These are phyloP conservation scores for Passiflora organensis DNA, from an alignment of 345 rosid species.

Conservation along the genomic window DNA sequence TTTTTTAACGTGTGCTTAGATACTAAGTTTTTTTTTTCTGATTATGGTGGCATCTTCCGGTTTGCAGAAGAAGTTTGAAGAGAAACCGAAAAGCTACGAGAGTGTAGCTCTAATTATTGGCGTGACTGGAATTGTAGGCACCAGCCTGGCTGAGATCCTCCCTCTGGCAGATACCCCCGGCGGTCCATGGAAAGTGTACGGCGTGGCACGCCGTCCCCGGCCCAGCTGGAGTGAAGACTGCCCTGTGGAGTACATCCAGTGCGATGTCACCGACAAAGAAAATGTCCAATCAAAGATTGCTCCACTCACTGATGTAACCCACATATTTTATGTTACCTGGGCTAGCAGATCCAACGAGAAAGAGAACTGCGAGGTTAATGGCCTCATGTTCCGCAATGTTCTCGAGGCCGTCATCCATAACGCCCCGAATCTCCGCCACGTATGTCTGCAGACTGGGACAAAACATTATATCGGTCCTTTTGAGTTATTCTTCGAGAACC, in stretches of 20 bases:
- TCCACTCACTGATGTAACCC: slow-evolving; percentile 53
- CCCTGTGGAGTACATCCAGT: slow-evolving; percentile 69
- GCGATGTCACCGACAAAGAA: slow-evolving; percentile 43
- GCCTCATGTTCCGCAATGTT: slow-evolving; percentile 60
- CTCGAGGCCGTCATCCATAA: slow-evolving; percentile 50
- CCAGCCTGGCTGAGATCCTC: slow-evolving; percentile 77
- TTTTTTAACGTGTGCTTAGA: neutral
- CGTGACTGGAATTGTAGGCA: slow-evolving; percentile 76
- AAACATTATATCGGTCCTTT: slow-evolving; percentile 62
- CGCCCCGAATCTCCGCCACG: slow-evolving; percentile 58
- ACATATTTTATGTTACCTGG: slow-evolving; percentile 73
- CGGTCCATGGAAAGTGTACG: slow-evolving; percentile 85
- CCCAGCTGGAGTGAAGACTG: slow-evolving; percentile 63
- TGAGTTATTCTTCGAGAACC: slow-evolving; percentile 11
- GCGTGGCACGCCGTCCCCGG: slow-evolving; percentile 75
- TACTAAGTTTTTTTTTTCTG: neutral
- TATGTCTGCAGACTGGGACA: slow-evolving; percentile 66
- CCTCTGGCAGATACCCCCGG: slow-evolving; percentile 79
- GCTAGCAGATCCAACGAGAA: slow-evolving; percentile 33
- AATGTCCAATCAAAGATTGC: slow-evolving; percentile 52
- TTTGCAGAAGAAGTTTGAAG: slow-evolving; percentile 60
- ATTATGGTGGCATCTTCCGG: no score
- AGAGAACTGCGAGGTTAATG: slow-evolving; percentile 52
- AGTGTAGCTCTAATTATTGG: slow-evolving; percentile 66
- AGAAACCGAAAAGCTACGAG: slow-evolving; percentile 35